Conservation (phyloP, 163 green algal genomes). For the Volvox carteri region DNA sequence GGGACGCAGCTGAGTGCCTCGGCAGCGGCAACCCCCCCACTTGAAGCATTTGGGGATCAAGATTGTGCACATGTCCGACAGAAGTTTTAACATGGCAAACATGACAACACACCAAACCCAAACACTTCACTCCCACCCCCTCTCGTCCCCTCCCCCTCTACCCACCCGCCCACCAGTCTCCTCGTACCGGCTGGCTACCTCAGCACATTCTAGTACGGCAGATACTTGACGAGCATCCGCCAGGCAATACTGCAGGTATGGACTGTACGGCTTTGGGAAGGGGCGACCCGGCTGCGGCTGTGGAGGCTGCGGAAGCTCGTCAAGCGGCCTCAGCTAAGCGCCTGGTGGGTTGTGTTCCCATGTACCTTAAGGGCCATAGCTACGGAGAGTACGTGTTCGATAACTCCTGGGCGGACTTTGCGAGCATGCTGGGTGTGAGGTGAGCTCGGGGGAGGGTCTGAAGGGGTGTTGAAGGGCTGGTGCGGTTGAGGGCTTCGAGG, state of each 20-base stretch:
- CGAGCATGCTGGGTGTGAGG: conserved; percentile 64
- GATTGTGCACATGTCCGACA: too few relatives aligned
- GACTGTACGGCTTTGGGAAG: too few relatives aligned
- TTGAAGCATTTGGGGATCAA: too few relatives aligned
- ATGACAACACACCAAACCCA: not conserved
- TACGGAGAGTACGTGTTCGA: conserved; percentile 92
- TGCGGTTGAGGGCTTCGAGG: too few relatives aligned
- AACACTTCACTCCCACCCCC: not conserved
- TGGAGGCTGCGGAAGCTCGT: not conserved
- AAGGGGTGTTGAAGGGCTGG: too few relatives aligned
- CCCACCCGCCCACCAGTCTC: conserved; percentile 2
- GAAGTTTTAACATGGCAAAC: too few relatives aligned
- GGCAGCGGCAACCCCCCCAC: too few relatives aligned
- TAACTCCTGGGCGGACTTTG: conserved; percentile 78
- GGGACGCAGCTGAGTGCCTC: too few relatives aligned
- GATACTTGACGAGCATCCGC: not conserved
- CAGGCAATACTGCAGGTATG: too few relatives aligned
- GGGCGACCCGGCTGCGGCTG: not conserved
- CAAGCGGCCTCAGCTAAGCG: not conserved
- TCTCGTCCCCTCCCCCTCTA: not conserved
- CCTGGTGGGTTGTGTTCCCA: conserved; percentile 47
- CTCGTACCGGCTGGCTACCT: conserved; percentile 31
- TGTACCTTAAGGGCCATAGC: conserved; percentile 58
- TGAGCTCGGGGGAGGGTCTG: not conserved
- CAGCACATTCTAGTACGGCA: conserved; percentile 55